phyloP scores from a whole-genome alignment of 2,329 filamentous ascomycete genomes.

The Apiospora koreana region DNA sequence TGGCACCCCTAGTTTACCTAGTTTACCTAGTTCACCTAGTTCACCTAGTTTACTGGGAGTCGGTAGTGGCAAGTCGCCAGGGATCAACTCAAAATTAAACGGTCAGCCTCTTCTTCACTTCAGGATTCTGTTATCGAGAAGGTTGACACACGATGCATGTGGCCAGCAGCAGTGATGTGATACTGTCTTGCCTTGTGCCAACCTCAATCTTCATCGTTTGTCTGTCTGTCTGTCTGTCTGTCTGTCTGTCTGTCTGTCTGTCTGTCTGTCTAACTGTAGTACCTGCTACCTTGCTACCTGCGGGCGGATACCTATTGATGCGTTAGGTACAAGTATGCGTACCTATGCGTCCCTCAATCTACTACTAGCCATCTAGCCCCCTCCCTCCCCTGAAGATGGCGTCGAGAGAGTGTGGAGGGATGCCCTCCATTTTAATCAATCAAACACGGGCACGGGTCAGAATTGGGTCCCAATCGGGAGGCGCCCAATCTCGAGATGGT shows the following conservation, averaged over 20 bases:
- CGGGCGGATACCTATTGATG: no score
- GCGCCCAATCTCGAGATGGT: constrained; percentile 3
- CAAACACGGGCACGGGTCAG: constrained; percentile 1
- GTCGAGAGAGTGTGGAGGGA: constrained; percentile 6
- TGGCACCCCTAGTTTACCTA: neutral
- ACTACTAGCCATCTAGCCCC: neutral
- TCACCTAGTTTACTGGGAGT: neutral
- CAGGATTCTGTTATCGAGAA: neutral
- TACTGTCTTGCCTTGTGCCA: neutral
- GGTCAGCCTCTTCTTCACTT: neutral
- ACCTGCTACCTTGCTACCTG: no score
- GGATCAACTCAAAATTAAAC: constrained; percentile 7
- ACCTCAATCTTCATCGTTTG: neutral
- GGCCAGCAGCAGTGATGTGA: neutral
- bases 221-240: neutral
- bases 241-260: no score
- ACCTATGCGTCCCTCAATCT: neutral
- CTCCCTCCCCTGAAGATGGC: constrained; percentile 2
- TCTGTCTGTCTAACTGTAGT: no score
- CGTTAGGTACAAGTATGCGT: no score
- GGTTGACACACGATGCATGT: neutral
- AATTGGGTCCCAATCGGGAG: constrained; percentile 3
- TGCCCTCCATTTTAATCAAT: neutral
- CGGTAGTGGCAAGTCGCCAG: neutral
- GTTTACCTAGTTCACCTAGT: no score